Percentiles rank a stretch among this genome's conserved stretches.
These are phyloP conservation scores for Kazachstania bromeliacearum DNA, from an alignment of 805 yeast species.

Conservation along the genomic window DNA sequence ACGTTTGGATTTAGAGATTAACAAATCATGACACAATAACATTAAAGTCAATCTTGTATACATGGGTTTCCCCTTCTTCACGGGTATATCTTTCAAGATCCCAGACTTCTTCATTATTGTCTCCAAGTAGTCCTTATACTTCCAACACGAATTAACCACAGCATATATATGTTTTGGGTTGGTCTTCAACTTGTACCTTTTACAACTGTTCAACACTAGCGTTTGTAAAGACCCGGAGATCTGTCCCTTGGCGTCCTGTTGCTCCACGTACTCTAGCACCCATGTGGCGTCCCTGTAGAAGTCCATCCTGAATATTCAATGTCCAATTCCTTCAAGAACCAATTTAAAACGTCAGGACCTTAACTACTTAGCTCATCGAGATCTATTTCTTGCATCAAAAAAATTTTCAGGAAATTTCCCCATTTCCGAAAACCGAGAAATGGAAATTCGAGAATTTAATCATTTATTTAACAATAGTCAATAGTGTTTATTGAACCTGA, in stretches of 20 bases:
- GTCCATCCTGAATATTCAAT: too few relatives aligned
- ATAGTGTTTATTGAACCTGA: too few relatives aligned
- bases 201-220: constrained; percentile 43
- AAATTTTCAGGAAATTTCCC: too few relatives aligned
- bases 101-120: constrained; percentile 58
- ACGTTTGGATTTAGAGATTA: constrained; percentile 66
- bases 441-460: too few relatives aligned
- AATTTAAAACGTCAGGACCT: not conserved
- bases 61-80: constrained; percentile 41
- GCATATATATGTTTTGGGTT: constrained; percentile 86
- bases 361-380: not conserved
- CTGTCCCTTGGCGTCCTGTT: constrained; percentile 23
- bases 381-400: too few relatives aligned
- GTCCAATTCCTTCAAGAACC: not conserved
- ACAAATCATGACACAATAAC: constrained; percentile 70
- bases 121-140: constrained; percentile 54
- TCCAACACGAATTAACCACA: constrained; percentile 65
- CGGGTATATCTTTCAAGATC: constrained; percentile 40
- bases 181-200: constrained; percentile 39
- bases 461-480: too few relatives aligned
- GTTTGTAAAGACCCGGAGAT: constrained; percentile 46
- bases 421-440: too few relatives aligned
- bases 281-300: constrained; percentile 35
- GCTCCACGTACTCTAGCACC: constrained; percentile 28
- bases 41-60: constrained; percentile 31